These are phyloP conservation scores for Monilinia fructicola DNA, from an alignment of 2,329 filamentous ascomycete genomes.

Conservation along the genomic window DNA sequence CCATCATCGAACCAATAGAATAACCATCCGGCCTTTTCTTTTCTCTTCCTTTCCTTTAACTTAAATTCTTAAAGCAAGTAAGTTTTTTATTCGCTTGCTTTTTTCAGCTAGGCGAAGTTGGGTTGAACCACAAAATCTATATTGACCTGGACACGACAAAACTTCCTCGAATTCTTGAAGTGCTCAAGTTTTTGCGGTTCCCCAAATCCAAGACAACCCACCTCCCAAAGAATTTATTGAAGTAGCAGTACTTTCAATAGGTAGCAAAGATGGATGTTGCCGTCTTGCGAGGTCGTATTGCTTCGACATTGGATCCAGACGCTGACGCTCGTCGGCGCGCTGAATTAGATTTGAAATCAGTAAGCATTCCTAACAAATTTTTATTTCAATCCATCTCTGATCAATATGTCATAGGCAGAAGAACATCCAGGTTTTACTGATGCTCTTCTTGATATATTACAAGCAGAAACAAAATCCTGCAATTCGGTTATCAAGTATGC, in stretches of 20 bases:
- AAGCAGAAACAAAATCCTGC: slow-evolving; percentile 85
- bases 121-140: slow-evolving; percentile 24
- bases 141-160: slow-evolving; percentile 25
- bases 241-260: slow-evolving; percentile 17
- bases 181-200: slow-evolving; percentile 19
- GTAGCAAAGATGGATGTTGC: slow-evolving; percentile 64
- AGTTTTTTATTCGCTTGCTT: slow-evolving; percentile 24
- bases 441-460: slow-evolving; percentile 85
- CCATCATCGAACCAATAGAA: not conserved
- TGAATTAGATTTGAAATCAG: slow-evolving; percentile 79
- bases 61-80: not conserved
- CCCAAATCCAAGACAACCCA: slow-evolving; percentile 8
- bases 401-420: slow-evolving; percentile 65
- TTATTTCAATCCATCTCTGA: slow-evolving; percentile 27
- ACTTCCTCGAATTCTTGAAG: slow-evolving; percentile 21
- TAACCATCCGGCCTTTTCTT: too few relatives aligned
- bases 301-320: slow-evolving; percentile 72
- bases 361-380: slow-evolving; percentile 46
- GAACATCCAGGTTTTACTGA: slow-evolving; percentile 86
- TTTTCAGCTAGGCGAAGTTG: slow-evolving; percentile 23
- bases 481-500: slow-evolving; percentile 84
- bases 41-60: not conserved
- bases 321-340: slow-evolving; percentile 73
- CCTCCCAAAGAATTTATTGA: slow-evolving; percentile 17
- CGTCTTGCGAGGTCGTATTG: slow-evolving; percentile 73